These are phyloP conservation scores for Sporopachydermia lactativora DNA, from an alignment of 805 yeast species.

Conservation along the genomic window DNA sequence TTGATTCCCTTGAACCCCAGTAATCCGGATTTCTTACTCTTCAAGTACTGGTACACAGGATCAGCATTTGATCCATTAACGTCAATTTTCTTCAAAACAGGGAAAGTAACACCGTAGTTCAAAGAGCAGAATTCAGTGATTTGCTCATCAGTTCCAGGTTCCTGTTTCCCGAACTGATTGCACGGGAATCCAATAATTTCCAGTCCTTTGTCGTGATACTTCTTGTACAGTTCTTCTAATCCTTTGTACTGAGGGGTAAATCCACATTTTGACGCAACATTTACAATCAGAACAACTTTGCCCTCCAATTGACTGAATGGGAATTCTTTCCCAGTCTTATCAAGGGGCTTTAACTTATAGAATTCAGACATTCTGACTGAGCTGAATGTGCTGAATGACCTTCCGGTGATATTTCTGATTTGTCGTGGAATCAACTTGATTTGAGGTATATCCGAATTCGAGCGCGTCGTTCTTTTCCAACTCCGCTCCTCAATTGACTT, in stretches of 20 bases:
- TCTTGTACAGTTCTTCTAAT: slow-evolving; percentile 51
- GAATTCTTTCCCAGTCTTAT: slow-evolving; percentile 43
- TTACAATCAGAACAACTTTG: slow-evolving; percentile 71
- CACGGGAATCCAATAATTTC: slow-evolving; percentile 79
- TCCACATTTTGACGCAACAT: slow-evolving; percentile 79
- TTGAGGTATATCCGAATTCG: no score
- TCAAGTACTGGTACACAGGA: slow-evolving; percentile 69
- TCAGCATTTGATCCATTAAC: slow-evolving; percentile 79
- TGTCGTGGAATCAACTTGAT: no score
- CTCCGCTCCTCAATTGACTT: no score
- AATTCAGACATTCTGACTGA: slow-evolving; percentile 34
- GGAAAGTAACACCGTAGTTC: slow-evolving; percentile 88
- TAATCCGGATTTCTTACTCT: slow-evolving; percentile 40
- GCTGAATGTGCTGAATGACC: background rate
- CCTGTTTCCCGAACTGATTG: slow-evolving; percentile 80
- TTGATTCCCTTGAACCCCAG: slow-evolving; percentile 61
- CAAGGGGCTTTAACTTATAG: slow-evolving; percentile 54
- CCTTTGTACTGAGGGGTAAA: slow-evolving; percentile 68
- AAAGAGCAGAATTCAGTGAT: slow-evolving; percentile 58
- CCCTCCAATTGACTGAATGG: slow-evolving; percentile 53
- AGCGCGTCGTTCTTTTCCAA: no score
- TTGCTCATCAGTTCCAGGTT: slow-evolving; percentile 50
- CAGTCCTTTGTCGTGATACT: slow-evolving; percentile 49
- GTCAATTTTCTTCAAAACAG: slow-evolving; percentile 71
- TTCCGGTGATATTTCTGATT: no score